Percentiles rank a stretch among this genome's conserved stretches.
Conservation (phyloP, 228 moss, liverwort and hornwort species). For the Sphagnum magellanicum region DNA sequence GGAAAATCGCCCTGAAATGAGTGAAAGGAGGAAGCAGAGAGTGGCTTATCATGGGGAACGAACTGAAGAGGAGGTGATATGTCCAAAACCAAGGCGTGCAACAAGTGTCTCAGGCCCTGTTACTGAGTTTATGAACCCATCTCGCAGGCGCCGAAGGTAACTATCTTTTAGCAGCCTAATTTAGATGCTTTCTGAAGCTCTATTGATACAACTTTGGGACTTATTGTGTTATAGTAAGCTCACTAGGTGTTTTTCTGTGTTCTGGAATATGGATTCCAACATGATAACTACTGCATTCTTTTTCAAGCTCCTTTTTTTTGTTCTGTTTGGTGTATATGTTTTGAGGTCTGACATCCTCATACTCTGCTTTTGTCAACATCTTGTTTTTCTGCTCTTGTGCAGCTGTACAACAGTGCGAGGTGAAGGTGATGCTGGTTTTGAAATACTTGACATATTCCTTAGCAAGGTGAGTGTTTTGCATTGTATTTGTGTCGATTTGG, state of each 20-base stretch:
- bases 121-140: slow-evolving; percentile 64
- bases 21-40: slow-evolving; percentile 57
- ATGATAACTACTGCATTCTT: no score
- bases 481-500: no score
- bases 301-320: no score
- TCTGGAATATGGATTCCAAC: no score
- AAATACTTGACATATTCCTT: slow-evolving; percentile 85
- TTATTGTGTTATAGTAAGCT: no score
- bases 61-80: slow-evolving; percentile 78
- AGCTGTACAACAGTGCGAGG: slow-evolving; percentile 60
- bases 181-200: no score
- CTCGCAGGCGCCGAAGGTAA: slow-evolving; percentile 66
- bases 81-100: slow-evolving; percentile 82
- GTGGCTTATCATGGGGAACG: slow-evolving; percentile 66
- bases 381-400: slow-evolving; percentile 7
- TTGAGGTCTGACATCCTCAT: no score
- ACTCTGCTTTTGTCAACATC: no score
- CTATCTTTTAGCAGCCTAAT: neutral
- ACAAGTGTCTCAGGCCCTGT: slow-evolving; percentile 60
- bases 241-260: no score
- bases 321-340: no score
- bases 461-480: slow-evolving; percentile 46
- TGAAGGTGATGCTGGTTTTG: slow-evolving; percentile 85
- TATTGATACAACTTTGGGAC: no score
- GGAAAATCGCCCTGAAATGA: slow-evolving; percentile 72